Conservation (phyloP, 129 eudicot species). For the Tanacetum coccineum region DNA sequence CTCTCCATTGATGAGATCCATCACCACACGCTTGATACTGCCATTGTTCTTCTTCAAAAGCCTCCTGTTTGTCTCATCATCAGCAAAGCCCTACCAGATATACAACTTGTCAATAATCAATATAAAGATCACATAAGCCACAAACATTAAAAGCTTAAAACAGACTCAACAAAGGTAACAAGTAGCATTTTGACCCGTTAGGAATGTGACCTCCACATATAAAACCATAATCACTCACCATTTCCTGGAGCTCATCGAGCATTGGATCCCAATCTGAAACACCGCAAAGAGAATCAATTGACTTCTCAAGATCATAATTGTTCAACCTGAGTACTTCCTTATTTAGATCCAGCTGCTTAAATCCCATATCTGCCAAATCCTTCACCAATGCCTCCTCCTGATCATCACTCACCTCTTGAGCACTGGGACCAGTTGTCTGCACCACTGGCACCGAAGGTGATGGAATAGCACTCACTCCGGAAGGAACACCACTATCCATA, state of each 20-base stretch:
- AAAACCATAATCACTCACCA: slow-evolving; percentile 42
- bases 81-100: slow-evolving; percentile 64
- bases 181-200: background rate
- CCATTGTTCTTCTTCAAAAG: slow-evolving; percentile 85
- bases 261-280: slow-evolving; percentile 87
- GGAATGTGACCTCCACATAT: no score
- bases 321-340: slow-evolving; percentile 54
- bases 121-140: slow-evolving; percentile 3
- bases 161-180: background rate
- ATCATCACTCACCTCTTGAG: slow-evolving; percentile 16
- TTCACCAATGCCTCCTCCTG: slow-evolving; percentile 50
- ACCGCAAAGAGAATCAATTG: slow-evolving; percentile 73
- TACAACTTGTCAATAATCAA: background rate
- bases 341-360: slow-evolving; percentile 59
- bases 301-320: slow-evolving; percentile 58
- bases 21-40: slow-evolving; percentile 77
- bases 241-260: slow-evolving; percentile 80
- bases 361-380: slow-evolving; percentile 80
- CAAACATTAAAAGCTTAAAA: background rate
- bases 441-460: slow-evolving; percentile 14
- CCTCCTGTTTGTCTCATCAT: slow-evolving; percentile 63
- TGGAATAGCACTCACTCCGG: background rate
- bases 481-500: background rate
- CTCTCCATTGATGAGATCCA: slow-evolving; percentile 73
- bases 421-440: slow-evolving; percentile 18